phyloP scores from a whole-genome alignment of 805 yeast species.

The Clavispora carvajalis region DNA sequence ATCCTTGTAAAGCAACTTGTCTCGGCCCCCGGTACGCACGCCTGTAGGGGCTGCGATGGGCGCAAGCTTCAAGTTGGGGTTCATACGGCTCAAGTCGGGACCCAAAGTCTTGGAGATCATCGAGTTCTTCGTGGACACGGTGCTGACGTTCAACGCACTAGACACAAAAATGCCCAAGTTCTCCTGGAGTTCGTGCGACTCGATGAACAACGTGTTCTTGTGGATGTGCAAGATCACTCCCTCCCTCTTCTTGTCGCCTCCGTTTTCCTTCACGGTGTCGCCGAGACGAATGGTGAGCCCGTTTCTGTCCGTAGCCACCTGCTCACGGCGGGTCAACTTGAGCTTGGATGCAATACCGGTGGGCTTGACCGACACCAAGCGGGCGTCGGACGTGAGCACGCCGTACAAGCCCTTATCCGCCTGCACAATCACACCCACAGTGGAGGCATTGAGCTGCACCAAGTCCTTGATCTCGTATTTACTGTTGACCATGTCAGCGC shows the following conservation, averaged over 20 bases:
- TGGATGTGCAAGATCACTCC: slow-evolving; percentile 86
- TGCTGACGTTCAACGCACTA: slow-evolving; percentile 67
- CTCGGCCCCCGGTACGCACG: slow-evolving; percentile 66
- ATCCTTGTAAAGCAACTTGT: slow-evolving; percentile 72
- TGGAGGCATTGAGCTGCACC: slow-evolving; percentile 79
- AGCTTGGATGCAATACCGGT: slow-evolving; percentile 79
- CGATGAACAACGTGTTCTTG: slow-evolving; percentile 72
- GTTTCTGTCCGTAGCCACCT: slow-evolving; percentile 77
- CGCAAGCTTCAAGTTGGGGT: slow-evolving; percentile 62
- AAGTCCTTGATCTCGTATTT: slow-evolving; percentile 84
- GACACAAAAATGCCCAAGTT: slow-evolving; percentile 90
- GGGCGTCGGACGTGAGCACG: slow-evolving; percentile 78
- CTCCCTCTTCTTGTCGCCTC: slow-evolving; percentile 75
- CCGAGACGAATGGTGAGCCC: slow-evolving; percentile 87
- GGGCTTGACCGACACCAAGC: slow-evolving; percentile 65
- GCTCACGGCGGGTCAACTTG: slow-evolving; percentile 56
- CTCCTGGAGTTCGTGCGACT: slow-evolving; percentile 73
- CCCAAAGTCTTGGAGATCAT: slow-evolving; percentile 48
- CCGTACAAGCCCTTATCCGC: slow-evolving; percentile 85
- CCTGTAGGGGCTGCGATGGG: slow-evolving; percentile 40
- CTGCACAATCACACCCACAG: slow-evolving; percentile 83
- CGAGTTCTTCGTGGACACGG: slow-evolving; percentile 80
- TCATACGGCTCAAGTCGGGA: slow-evolving; percentile 78
- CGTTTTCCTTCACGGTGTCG: slow-evolving; percentile 80
- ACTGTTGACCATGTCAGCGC: slow-evolving; percentile 58